Percentiles rank a stretch among this genome's conserved stretches.
Conservation (phyloP, 495 filamentous ascomycete genomes). For the Hyaloscypha hepaticicola region DNA sequence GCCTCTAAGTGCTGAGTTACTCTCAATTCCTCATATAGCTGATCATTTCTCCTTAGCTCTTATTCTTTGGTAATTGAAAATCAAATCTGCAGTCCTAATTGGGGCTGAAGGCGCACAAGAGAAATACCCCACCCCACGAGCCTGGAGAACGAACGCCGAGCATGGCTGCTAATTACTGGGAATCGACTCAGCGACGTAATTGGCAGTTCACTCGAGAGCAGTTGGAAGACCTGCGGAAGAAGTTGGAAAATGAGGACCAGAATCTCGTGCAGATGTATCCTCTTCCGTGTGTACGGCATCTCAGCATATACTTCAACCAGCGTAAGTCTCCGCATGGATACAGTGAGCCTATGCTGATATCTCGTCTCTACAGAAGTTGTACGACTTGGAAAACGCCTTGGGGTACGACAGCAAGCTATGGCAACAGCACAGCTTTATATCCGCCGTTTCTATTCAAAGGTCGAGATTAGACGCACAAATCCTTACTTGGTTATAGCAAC, state of each 20-base stretch:
- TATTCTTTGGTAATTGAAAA: neutral
- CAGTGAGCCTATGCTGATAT: neutral
- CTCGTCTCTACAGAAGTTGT: slow-evolving; percentile 59
- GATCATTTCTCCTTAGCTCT: neutral
- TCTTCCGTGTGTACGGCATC: slow-evolving; percentile 73
- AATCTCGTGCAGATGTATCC: slow-evolving; percentile 71
- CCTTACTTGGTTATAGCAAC: slow-evolving; percentile 90
- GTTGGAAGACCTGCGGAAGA: slow-evolving; percentile 67
- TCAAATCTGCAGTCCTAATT: neutral
- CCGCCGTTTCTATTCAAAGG: slow-evolving; percentile 88
- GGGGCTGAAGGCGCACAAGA: too few relatives aligned
- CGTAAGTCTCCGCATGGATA: slow-evolving; percentile 53
- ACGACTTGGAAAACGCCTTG: slow-evolving; percentile 75
- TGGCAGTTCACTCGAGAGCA: slow-evolving; percentile 88
- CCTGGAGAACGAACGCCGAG: neutral
- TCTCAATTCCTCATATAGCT: neutral
- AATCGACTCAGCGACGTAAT: slow-evolving; percentile 81
- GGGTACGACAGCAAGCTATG: slow-evolving; percentile 85
- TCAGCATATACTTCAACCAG: slow-evolving; percentile 91
- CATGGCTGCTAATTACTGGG: slow-evolving; percentile 98
- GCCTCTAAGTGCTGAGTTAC: neutral
- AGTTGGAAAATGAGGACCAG: slow-evolving; percentile 71
- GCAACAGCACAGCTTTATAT: slow-evolving; percentile 95
- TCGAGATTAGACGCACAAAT: slow-evolving; percentile 90
- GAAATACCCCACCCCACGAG: too few relatives aligned